Evolutionary conservation across 345 rosid species (phyloP), one percentile per base, ranked within the genome.

Genomic region (Erucastrum elatum): DNA sequence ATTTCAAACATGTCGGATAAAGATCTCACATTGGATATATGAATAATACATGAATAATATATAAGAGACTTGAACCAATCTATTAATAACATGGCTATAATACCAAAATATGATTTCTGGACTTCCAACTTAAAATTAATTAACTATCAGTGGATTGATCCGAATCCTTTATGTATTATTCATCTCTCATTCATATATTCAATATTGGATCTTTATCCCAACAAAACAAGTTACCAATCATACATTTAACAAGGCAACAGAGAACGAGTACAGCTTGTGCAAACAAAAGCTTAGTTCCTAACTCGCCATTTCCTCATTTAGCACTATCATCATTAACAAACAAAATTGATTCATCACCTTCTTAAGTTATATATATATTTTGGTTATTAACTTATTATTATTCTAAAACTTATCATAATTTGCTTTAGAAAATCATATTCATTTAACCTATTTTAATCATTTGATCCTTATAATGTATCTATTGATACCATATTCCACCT

Each of bases 251-350:
- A 10, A 41, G 49, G 49, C 13, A 10, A 41, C 49, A 41, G 49
- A 10, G 49, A 41, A 41, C 49, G 49, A 41, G 44, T 41, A 41
- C 49, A 41, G 49, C 49, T 41, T 41, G 49, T 41, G 49, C 49
- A 41, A 41, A 41, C n/a, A 46, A 46, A 13, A 46, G 6, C 55
- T 46, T 46, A 46, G 55, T 13, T 12, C 4, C 6, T 46, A 13
- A 53, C 25, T 53, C 59, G 25, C 59, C 59, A 53, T 53, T 53
- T 53, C 25, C 59, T 53, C 17, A 53, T 49, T 49, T 49, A 49
- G 56, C 6, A 49, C 56, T 39, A 35, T 70, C 66, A 77, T 76
- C 75, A 76, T 75, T 60, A 76, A 68, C 41, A 39, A 66, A 31
- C 63, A 59, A 26, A 59, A 70, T 62, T 13, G 37, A 58, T 68